Evolutionary conservation across 1,284 basidiomycete species (phyloP).

Genomic region (Boletellus dicymbophilus): DNA sequence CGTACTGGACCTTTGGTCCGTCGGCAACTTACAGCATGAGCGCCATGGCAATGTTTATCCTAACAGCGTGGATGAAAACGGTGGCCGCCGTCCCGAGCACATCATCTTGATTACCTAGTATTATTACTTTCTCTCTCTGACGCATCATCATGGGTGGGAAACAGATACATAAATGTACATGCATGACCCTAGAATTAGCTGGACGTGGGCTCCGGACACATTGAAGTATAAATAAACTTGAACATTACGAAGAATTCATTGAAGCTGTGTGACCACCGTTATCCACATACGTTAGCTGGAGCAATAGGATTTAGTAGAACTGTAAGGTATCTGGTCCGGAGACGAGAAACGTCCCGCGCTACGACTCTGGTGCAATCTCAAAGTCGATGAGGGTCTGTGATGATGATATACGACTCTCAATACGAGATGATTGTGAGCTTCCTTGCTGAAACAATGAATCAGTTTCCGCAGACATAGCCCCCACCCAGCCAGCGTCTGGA

Average conservation of each 20-base stretch:
- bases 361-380: slow-evolving; percentile 25
- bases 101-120: slow-evolving; percentile 15
- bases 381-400: slow-evolving; percentile 34
- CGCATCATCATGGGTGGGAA: slow-evolving; percentile 9
- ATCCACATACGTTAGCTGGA: slow-evolving; percentile 32
- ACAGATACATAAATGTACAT: slow-evolving; percentile 1
- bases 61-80: slow-evolving; percentile 55
- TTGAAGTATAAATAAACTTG: slow-evolving; percentile 7
- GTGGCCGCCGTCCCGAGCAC: slow-evolving; percentile 31
- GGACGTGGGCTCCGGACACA: slow-evolving; percentile 3
- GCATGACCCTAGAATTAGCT: slow-evolving; percentile 5
- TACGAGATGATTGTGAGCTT: slow-evolving; percentile 32
- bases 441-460: slow-evolving; percentile 31
- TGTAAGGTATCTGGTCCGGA: slow-evolving; percentile 26
- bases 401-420: slow-evolving; percentile 29
- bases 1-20: slow-evolving; percentile 89
- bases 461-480: slow-evolving; percentile 23
- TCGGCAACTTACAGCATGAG: slow-evolving; percentile 71
- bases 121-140: no score
- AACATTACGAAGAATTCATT: slow-evolving; percentile 13
- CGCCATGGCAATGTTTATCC: slow-evolving; percentile 62
- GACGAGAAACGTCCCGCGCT: slow-evolving; percentile 17
- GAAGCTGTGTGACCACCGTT: slow-evolving; percentile 7
- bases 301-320: slow-evolving; percentile 32
- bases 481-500: slow-evolving; percentile 24